Evolutionary conservation across 1,139 yeast genomes (phyloP).

Genomic region (Hyphopichia buzzinii): DNA sequence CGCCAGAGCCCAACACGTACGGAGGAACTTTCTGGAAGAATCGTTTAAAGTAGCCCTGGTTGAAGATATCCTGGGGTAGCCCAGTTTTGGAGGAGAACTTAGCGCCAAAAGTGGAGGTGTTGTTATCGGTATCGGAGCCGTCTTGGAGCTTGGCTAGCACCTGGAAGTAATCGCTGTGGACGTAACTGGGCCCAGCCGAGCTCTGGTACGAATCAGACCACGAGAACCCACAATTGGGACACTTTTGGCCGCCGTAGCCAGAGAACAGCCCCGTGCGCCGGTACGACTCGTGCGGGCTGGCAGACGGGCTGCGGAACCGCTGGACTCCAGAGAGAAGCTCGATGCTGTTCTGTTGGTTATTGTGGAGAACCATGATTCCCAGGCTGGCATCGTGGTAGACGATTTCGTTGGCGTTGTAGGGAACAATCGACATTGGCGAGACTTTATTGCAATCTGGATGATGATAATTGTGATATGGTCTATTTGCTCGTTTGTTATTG

Average conservation of each 20-base stretch:
- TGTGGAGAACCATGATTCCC: constrained; percentile 45
- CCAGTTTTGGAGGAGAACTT: constrained; percentile 1
- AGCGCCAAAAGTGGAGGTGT: neutral
- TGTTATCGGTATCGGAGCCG: constrained; percentile 1
- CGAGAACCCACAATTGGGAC: constrained; percentile 46
- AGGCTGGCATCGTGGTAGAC: constrained; percentile 39
- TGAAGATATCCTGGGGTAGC: constrained; percentile 48
- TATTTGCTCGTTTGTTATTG: too few species aligned
- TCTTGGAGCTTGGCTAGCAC: constrained; percentile 24
- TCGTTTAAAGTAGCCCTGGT: constrained; percentile 70
- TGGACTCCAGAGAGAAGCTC: constrained; percentile 20
- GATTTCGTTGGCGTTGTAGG: constrained; percentile 32
- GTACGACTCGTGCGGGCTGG: neutral
- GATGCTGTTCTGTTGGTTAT: constrained; percentile 39
- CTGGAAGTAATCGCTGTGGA: constrained; percentile 43
- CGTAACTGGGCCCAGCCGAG: constrained; percentile 15
- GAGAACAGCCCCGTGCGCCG: neutral
- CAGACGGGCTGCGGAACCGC: neutral
- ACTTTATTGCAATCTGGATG: too few species aligned
- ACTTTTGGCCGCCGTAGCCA: constrained; percentile 1
- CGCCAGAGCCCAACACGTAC: constrained; percentile 66
- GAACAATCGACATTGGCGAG: constrained; percentile 44
- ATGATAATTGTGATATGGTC: too few species aligned
- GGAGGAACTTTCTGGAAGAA: constrained; percentile 56
- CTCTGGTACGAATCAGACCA: constrained; percentile 16